Evolutionary conservation across 164 flowering plant genomes (phyloP).

Genomic region (Dillenia turbinata): DNA sequence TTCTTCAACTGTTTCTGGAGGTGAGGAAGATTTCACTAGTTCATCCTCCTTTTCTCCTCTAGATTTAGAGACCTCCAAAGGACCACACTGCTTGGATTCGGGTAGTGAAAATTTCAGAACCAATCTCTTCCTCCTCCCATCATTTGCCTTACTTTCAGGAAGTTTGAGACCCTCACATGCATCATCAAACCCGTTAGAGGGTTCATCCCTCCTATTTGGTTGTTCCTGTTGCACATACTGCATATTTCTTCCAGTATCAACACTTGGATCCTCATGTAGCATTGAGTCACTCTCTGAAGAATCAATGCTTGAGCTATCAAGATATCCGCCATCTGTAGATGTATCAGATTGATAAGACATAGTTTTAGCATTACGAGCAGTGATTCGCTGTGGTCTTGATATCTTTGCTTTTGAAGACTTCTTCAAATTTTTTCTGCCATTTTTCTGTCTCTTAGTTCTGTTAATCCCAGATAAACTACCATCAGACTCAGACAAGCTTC

Average conservation of each 20-base stretch:
- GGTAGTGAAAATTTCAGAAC: constrained; percentile 70
- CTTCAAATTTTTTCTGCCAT: constrained; percentile 36
- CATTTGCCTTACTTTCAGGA: constrained; percentile 31
- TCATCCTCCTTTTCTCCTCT: constrained; percentile 13
- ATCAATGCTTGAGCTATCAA: constrained; percentile 46
- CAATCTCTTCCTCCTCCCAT: constrained; percentile 50
- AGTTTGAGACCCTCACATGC: constrained; percentile 17
- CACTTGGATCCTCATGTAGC: constrained; percentile 39
- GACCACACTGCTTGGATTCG: constrained; percentile 36
- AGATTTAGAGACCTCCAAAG: constrained; percentile 24
- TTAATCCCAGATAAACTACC: constrained; percentile 30
- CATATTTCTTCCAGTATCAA: constrained; percentile 48
- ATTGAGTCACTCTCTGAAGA: constrained; percentile 63
- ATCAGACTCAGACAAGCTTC: constrained; percentile 71
- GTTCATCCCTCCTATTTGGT: constrained; percentile 48
- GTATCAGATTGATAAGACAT: constrained; percentile 52
- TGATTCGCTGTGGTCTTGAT: constrained; percentile 79
- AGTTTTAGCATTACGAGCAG: constrained; percentile 83
- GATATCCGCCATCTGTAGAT: constrained; percentile 72
- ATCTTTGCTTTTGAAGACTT: constrained; percentile 60
- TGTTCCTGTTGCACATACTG: constrained; percentile 31
- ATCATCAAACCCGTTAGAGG: constrained; percentile 33
- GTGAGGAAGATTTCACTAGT: constrained; percentile 38
- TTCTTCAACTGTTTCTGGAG: constrained; percentile 18
- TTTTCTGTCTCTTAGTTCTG: constrained; percentile 41